Conservation (phyloP, 805 yeast genomes). For the Nakazawaea holstii region DNA sequence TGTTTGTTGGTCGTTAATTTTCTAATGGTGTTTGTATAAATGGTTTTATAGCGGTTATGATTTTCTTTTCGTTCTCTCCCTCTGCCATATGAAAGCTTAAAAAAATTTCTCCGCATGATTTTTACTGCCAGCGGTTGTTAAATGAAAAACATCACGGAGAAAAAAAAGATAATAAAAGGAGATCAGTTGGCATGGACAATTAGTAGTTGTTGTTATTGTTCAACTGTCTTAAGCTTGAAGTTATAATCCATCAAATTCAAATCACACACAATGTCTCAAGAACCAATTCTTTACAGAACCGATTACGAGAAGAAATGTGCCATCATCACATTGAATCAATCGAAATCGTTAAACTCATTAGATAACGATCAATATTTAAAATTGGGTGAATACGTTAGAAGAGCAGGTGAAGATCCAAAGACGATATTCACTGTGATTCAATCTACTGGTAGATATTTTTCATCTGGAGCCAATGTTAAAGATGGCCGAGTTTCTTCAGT, state of each 20-base stretch:
- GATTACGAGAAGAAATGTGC: constrained; percentile 35
- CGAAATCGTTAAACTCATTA: constrained; percentile 61
- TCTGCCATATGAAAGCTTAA: not conserved
- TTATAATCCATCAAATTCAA: not conserved
- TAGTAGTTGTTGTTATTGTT: too few species aligned
- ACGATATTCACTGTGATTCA: constrained; percentile 63
- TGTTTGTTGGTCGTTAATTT: not conserved
- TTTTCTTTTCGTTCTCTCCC: too few species aligned
- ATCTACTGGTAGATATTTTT: constrained; percentile 69
- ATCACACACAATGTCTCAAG: not conserved
- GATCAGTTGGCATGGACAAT: too few species aligned
- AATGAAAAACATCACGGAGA: too few species aligned
- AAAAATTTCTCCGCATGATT: not conserved
- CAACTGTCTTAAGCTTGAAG: not conserved
- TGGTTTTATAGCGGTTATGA: not conserved
- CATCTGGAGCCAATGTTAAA: constrained; percentile 79
- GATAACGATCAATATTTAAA: constrained; percentile 57
- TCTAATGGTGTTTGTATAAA: too few species aligned
- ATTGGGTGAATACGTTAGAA: constrained; percentile 51
- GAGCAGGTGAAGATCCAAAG: constrained; percentile 57
- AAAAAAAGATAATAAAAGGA: too few species aligned
- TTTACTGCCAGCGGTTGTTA: too few species aligned
- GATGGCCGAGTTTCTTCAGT: constrained; percentile 16
- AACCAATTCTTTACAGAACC: not conserved
- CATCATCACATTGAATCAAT: constrained; percentile 61